A percentile compares a stretch with the other conserved stretches of the same genome.
phyloP scores from a whole-genome alignment of 306 rosid genomes.

The Luffa acutangula region DNA sequence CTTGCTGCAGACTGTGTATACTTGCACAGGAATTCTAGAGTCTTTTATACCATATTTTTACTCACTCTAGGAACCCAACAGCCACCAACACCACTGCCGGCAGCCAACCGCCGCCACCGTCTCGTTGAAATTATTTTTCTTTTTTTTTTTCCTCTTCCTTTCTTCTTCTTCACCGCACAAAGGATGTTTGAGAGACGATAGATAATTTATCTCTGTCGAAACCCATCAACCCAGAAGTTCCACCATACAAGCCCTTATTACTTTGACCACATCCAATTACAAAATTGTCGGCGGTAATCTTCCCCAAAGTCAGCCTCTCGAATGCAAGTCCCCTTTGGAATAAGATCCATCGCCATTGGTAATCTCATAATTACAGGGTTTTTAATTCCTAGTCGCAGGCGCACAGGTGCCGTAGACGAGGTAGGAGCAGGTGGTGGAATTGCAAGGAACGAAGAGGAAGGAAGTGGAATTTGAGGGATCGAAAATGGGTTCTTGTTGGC shows the following conservation, averaged over 20 bases:
- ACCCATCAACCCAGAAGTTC: constrained; percentile 72
- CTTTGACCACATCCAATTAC: constrained; percentile 74
- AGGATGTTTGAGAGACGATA: constrained; percentile 49
- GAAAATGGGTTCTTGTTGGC: constrained; percentile 62
- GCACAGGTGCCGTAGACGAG: too few relatives aligned
- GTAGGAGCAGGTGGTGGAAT: constrained; percentile 46
- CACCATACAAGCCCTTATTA: constrained; percentile 76
- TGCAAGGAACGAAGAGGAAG: constrained; percentile 42
- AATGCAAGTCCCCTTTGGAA: constrained; percentile 42
- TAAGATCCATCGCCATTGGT: constrained; percentile 76
- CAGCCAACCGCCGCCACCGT: too few relatives aligned
- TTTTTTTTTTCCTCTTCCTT: too few relatives aligned
- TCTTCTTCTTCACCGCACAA: too few relatives aligned
- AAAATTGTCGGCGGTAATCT: constrained; percentile 23
- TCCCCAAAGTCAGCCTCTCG: constrained; percentile 45
- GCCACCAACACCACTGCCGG: too few relatives aligned
- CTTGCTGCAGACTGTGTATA: too few relatives aligned
- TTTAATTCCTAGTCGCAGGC: background rate
- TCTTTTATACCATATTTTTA: too few relatives aligned
- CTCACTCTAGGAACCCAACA: too few relatives aligned
- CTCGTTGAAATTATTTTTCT: too few relatives aligned
- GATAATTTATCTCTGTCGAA: constrained; percentile 66
- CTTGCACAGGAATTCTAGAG: too few relatives aligned
- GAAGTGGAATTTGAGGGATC: constrained; percentile 53
- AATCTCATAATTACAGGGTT: constrained; percentile 37